Evolutionary conservation across 345 rosid species (phyloP).

Genomic region (Streptanthus diversifolius): DNA sequence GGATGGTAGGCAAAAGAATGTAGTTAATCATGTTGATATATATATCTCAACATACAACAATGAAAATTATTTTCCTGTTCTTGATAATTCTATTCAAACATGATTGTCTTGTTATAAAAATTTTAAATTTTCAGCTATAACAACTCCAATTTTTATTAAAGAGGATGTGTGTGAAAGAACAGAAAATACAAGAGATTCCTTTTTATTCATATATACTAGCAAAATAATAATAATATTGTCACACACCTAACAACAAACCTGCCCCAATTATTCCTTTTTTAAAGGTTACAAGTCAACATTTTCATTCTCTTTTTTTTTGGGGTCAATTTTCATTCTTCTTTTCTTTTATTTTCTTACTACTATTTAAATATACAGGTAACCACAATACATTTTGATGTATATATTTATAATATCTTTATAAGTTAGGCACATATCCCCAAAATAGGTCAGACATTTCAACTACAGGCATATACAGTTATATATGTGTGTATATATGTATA

Average conservation of each 20-base stretch:
- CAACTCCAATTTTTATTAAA: constrained; percentile 3
- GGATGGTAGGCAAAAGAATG: not conserved
- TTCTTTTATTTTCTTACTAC: not conserved
- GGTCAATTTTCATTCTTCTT: not conserved
- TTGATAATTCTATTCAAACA: not conserved
- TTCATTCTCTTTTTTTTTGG: constrained; percentile 16
- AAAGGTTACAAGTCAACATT: constrained; percentile 29
- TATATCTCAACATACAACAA: not conserved
- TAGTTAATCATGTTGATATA: not conserved
- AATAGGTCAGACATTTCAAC: constrained; percentile 36
- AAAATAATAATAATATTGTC: not conserved
- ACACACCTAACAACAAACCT: constrained; percentile 35
- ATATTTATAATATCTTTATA: not conserved
- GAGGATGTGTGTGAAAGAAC: constrained; percentile 32
- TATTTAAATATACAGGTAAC: not conserved
- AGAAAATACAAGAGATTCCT: constrained; percentile 32
- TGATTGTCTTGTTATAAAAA: not conserved
- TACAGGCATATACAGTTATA: constrained; percentile 22
- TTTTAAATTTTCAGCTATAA: not conserved
- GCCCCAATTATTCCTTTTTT: constrained; percentile 30
- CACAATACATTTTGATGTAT: not conserved
- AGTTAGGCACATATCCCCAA: constrained; percentile 35
- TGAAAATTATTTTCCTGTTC: not conserved
- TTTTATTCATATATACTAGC: constrained; percentile 4
- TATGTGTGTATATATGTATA: not conserved